A percentile compares a stretch with the other conserved stretches of the same genome.
Conservation (phyloP, 2,329 filamentous ascomycete species). For the Helminthosporium solani region DNA sequence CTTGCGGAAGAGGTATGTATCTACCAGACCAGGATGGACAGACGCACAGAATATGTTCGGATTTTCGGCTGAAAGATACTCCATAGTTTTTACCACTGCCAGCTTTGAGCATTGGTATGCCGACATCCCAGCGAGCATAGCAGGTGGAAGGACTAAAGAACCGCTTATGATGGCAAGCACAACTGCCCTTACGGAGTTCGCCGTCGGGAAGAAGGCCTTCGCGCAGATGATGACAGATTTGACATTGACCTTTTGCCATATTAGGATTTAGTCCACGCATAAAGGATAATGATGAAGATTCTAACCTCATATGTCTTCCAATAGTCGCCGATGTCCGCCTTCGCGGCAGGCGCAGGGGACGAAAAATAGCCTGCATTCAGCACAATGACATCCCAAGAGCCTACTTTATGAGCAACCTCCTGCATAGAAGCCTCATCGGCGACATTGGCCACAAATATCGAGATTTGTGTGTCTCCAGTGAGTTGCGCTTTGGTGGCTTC, state of each 20-base stretch:
- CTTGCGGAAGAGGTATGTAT: conserved; percentile 25
- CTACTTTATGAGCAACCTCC: conserved; percentile 10
- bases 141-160: neutral
- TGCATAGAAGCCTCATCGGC: conserved; percentile 12
- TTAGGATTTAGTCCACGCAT: too few species aligned
- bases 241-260: too few species aligned
- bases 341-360: conserved; percentile 1
- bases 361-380: conserved; percentile 18
- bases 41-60: conserved; percentile 35
- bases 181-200: conserved; percentile 8
- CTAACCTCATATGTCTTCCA: conserved; percentile 20
- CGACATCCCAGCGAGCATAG: too few species aligned
- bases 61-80: conserved; percentile 35
- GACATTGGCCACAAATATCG: conserved; percentile 9
- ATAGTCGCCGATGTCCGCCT: conserved; percentile 12
- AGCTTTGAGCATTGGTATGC: conserved; percentile 37
- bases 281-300: too few species aligned
- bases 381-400: conserved; percentile 20
- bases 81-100: conserved; percentile 32
- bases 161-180: neutral
- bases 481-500: conserved; percentile 3
- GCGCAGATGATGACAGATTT: conserved; percentile 18
- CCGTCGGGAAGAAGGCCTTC: conserved; percentile 18
- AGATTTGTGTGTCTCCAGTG: neutral
- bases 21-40: conserved; percentile 40